Base-by-base conservation (phyloP, 2,329 filamentous ascomycete species). In the Fusarium chaquense region DNA sequence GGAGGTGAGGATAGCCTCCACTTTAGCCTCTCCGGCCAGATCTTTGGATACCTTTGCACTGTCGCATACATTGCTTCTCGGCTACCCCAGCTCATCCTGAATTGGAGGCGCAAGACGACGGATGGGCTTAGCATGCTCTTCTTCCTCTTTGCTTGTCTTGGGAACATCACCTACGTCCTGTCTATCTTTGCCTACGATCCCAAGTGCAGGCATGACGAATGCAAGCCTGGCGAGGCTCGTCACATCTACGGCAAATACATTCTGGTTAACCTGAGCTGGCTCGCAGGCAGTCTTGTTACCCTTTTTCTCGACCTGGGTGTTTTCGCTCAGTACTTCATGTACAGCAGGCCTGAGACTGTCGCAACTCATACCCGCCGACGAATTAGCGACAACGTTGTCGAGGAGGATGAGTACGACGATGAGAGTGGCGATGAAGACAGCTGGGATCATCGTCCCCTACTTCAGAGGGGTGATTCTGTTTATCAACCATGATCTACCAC, bases 101-200 rank as follows among this genome's bases (percentile, higher is more conserved):
- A 98, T 80, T 97, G 93, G 83, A 89, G 93, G 22, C 91, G 96
- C 67, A 97, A 97, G 82, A 94, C 91, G 44, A 98, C 94, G 1
- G 94, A 98, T 58, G 96, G 96, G 5, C 91, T 99, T 22, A 95
- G 92, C 70, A 90, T 98, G 82, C 86, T 98, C 13, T 99, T 98
- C 81, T 98, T 98, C 83, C 84, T 98, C 24, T 98, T 99, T 78
- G 96, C 96, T 6, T 98, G 95, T 77, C 88, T 98, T 8, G 96
- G 96, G 3, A 99, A 99, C 78, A 80, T 97, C 70, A 98, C 94
- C 0, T 98, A 97, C 76, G 94, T 98, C 20, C 83, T 97, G 38
- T 94, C 91, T 38, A 98, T 99, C 72, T 86, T 98, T 69, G 94
- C 94, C 1, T 98, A 94, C 76, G 93, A 94, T 62, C 93, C 94